These are phyloP conservation scores for Endocarpon pusillum DNA, from an alignment of 495 filamentous ascomycete species.

Conservation along the genomic window DNA sequence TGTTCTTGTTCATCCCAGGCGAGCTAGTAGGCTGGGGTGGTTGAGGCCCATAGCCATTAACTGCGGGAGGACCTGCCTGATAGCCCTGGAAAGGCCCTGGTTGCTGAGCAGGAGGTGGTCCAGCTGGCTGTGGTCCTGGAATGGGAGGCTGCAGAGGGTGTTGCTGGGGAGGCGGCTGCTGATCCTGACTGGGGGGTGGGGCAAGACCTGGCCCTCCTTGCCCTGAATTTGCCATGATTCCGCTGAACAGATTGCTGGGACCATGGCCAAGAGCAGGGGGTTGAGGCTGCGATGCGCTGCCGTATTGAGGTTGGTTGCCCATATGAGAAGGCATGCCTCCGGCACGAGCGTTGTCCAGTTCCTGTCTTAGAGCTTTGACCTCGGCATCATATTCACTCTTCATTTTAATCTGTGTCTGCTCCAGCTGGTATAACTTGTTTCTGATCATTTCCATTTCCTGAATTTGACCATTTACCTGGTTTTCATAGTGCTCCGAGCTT, in stretches of 20 bases:
- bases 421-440: constrained; percentile 76
- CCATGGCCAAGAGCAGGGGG: constrained; percentile 83
- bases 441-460: constrained; percentile 86
- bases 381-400: constrained; percentile 95
- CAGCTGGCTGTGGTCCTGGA: constrained; percentile 37
- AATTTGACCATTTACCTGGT: constrained; percentile 69
- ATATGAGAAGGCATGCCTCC: constrained; percentile 50
- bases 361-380: constrained; percentile 63
- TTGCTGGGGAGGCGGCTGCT: constrained; percentile 34
- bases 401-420: constrained; percentile 68
- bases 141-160: constrained; percentile 42
- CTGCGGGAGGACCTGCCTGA: constrained; percentile 44
- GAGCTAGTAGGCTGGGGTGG: constrained; percentile 74
- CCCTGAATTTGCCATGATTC: constrained; percentile 84
- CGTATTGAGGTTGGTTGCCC: constrained; percentile 47
- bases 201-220: constrained; percentile 76
- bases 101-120: constrained; percentile 42
- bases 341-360: constrained; percentile 77
- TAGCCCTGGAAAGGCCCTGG: constrained; percentile 41
- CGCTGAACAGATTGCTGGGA: constrained; percentile 78
- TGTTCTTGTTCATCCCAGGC: constrained; percentile 60
- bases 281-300: constrained; percentile 62
- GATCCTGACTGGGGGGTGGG: constrained; percentile 56
- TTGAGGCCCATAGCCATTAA: constrained; percentile 51
- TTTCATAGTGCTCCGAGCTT: constrained; percentile 66